Evolutionary conservation across 352 stramenopile species (phyloP), one percentile per base, ranked within the genome.

Genomic region (Pythium plurisporium): DNA sequence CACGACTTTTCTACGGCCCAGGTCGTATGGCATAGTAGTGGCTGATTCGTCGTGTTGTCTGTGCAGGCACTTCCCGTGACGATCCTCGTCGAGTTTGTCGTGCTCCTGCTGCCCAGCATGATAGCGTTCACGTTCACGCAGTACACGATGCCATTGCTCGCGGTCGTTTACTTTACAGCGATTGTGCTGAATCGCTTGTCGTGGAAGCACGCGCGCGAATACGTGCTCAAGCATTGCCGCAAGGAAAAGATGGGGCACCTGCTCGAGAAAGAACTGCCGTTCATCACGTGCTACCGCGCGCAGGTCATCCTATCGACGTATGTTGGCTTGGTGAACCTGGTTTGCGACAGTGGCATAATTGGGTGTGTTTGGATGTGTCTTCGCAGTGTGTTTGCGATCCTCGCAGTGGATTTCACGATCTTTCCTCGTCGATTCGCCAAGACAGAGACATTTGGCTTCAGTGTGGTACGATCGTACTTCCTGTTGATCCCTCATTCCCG

Each of bases 381-480:
- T 22, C 2, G 11, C 27, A 94, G 82, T 7, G 90, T 79, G 30
- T 89, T 94, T 30, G 84, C 87, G 33, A 99, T 99, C 53, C 71
- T 99, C n/a, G 96, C 96, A 2, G 95, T 99, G 4, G 97, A 99
- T 57, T 99, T 99, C 72, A 84, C 79, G 9, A 55, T 98, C 7
- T 99, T 99, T 65, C 97, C 97, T 51, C 81, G 97, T 29, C 81
- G 92, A 8, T 97, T 98, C 50, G 88, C 86, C 45, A 98, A 98
- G 73, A 99, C 96, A 10, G 96, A 99, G 82, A 89, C 81, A 20
- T 87, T 87, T 54, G 96, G 97, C 38, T 98, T 97, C 60, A 97
- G 96, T 41, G 87, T 98, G 67, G 84, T 92, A 73, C 47, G 76
- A 5, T 23, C 26, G 4, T 25, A 8, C 5, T 1, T 30, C 19